Percentiles rank a stretch among this genome's conserved stretches.
These are phyloP conservation scores for Oryza meyeriana DNA, from an alignment of 176 grass and related monocot species.

Conservation along the genomic window DNA sequence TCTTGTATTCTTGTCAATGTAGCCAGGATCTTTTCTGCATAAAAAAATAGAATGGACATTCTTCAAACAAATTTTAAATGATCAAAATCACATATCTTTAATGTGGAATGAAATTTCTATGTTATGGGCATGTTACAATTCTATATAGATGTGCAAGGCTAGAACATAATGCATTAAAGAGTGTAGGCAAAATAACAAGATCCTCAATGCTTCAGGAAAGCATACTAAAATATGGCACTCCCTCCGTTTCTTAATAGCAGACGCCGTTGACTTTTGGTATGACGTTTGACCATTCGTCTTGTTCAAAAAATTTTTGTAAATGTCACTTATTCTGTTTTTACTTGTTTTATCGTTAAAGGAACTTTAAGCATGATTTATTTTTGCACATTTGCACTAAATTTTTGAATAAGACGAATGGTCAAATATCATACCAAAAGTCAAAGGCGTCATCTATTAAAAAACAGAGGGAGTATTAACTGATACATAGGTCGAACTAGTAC, in stretches of 20 bases:
- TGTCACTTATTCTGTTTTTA: too few relatives aligned
- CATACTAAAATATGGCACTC: not conserved
- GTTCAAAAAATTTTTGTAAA: too few relatives aligned
- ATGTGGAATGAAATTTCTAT: not conserved
- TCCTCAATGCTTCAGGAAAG: not conserved
- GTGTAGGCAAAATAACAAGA: not conserved
- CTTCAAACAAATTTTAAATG: not conserved
- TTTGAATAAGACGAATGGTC: too few relatives aligned
- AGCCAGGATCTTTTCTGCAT: constrained; percentile 95
- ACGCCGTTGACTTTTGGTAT: too few relatives aligned
- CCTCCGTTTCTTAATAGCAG: too few relatives aligned
- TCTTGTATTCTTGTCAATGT: constrained; percentile 71
- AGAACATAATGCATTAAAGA: not conserved
- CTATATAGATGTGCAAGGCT: constrained; percentile 6
- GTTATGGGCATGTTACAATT: not conserved
- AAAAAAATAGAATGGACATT: constrained; percentile 35
- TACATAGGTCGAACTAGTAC: not conserved
- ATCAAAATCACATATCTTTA: constrained; percentile 7
- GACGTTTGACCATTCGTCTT: too few relatives aligned
- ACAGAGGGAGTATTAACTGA: constrained; percentile 11
- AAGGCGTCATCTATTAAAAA: too few relatives aligned
- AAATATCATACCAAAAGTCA: too few relatives aligned
- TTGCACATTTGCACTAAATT: too few relatives aligned
- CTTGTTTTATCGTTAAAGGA: too few relatives aligned
- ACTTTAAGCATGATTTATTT: too few relatives aligned